Evolutionary conservation across 2,329 filamentous ascomycete species (phyloP).

Genomic region (Pyrenochaeta sp.): DNA sequence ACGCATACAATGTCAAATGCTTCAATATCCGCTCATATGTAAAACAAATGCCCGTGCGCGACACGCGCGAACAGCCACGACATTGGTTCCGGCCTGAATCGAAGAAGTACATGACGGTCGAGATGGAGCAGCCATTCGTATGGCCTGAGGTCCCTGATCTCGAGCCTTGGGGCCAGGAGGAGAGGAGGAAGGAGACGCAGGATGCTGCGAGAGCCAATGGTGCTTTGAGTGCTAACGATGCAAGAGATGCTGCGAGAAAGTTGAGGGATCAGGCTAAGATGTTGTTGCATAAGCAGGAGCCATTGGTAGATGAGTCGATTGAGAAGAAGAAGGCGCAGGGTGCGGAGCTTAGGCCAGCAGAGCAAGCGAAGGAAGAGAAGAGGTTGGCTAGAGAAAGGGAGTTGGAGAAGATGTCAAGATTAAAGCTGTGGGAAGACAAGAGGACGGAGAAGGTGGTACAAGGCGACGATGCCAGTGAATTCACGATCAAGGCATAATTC

Average conservation of each 20-base stretch:
- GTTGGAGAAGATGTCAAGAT: conserved; percentile 50
- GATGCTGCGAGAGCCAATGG: conserved; percentile 15
- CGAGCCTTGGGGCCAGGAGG: conserved; percentile 52
- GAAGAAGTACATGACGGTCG: conserved; percentile 93
- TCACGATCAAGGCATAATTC: conserved; percentile 30
- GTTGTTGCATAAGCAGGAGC: conserved; percentile 31
- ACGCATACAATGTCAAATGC: conserved; percentile 79
- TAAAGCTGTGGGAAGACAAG: conserved; percentile 43
- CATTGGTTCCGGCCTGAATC: conserved; percentile 74
- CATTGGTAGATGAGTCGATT: conserved; percentile 7
- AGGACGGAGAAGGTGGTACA: conserved; percentile 32
- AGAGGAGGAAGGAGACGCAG: conserved; percentile 50
- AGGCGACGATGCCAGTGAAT: conserved; percentile 23
- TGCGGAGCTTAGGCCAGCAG: conserved; percentile 9
- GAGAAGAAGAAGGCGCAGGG: conserved; percentile 12
- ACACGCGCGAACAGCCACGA: conserved; percentile 58
- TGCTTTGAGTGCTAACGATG: conserved; percentile 10
- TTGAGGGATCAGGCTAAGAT: conserved; percentile 38
- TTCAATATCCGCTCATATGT: conserved; percentile 79
- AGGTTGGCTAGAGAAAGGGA: conserved; percentile 21
- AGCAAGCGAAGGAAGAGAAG: conserved; percentile 16
- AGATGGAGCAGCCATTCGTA: conserved; percentile 85
- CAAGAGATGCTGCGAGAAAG: conserved; percentile 23
- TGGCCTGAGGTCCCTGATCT: conserved; percentile 77
- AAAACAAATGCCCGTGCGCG: conserved; percentile 71